These are phyloP conservation scores for Kurtzmaniella fragi DNA, from an alignment of 805 yeast genomes.

Conservation along the genomic window DNA sequence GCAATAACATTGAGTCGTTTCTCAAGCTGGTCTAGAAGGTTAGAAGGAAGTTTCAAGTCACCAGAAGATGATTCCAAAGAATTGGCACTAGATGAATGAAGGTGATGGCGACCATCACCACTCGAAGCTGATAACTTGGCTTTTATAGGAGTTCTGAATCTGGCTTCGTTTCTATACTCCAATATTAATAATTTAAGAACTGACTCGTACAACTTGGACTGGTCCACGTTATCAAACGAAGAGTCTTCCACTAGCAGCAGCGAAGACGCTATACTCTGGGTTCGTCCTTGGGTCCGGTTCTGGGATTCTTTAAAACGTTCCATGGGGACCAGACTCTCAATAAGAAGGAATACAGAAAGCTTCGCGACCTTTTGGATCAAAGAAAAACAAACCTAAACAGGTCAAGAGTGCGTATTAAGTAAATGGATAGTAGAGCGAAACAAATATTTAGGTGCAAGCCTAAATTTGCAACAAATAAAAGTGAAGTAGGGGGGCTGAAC, in stretches of 20 bases:
- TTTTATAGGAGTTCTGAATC: constrained; percentile 41
- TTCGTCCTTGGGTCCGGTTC: constrained; percentile 6
- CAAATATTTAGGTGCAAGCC: too few relatives aligned
- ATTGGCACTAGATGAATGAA: neutral
- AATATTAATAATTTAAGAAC: constrained; percentile 52
- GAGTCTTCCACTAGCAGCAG: constrained; percentile 14
- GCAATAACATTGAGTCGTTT: constrained; percentile 41
- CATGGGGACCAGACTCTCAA: too few relatives aligned
- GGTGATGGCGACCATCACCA: constrained; percentile 1
- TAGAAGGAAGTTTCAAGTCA: constrained; percentile 33
- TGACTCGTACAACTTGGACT: constrained; percentile 40
- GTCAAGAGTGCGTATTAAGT: too few relatives aligned
- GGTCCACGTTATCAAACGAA: constrained; percentile 15
- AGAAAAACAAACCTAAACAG: too few relatives aligned
- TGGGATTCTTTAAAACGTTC: too few relatives aligned
- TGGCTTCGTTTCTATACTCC: constrained; percentile 60
- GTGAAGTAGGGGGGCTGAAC: too few relatives aligned
- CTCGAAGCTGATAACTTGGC: neutral
- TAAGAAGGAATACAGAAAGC: too few relatives aligned
- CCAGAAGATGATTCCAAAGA: constrained; percentile 3
- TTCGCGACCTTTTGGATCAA: too few relatives aligned
- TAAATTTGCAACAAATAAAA: too few relatives aligned
- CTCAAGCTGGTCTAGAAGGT: constrained; percentile 35
- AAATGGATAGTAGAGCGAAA: too few relatives aligned
- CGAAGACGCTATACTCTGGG: constrained; percentile 22